Evolutionary conservation across 148 eudicot genomes (phyloP).

Genomic region (Rhododendron henanense): DNA sequence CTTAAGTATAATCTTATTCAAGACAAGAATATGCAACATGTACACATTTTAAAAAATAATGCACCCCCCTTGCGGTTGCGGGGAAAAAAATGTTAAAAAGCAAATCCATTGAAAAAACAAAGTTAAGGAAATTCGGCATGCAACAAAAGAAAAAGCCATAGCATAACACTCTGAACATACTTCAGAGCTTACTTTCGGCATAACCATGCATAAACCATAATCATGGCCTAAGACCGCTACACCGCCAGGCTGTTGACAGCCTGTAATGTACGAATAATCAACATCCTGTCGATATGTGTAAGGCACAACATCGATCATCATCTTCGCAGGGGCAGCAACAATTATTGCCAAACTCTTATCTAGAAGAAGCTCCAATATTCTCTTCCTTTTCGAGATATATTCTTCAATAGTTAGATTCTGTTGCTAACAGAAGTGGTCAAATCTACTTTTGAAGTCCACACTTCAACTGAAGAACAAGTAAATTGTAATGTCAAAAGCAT

Average conservation of each 20-base stretch:
- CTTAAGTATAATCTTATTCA: not conserved
- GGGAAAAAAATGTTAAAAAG: not conserved
- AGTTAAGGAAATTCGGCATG: not conserved
- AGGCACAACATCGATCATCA: conserved; percentile 96
- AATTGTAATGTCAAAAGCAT: no score
- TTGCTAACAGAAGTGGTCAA: no score
- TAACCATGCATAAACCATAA: conserved; percentile 92
- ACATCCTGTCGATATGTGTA: conserved; percentile 81
- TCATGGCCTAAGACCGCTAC: conserved; percentile 83
- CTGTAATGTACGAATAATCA: conserved; percentile 78
- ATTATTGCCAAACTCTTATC: conserved; percentile 74
- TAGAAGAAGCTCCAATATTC: conserved; percentile 72
- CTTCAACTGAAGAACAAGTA: no score
- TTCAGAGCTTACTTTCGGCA: conserved; percentile 70
- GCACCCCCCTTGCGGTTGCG: no score
- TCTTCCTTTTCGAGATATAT: conserved; percentile 66
- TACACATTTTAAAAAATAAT: not conserved
- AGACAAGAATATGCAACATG: not conserved
- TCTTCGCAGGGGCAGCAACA: conserved; percentile 80
- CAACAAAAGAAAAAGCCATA: not conserved
- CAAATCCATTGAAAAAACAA: not conserved
- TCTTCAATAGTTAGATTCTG: conserved; percentile 46
- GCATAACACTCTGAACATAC: conserved; percentile 31
- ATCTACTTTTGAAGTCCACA: no score
- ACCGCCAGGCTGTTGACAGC: conserved; percentile 93